phyloP scores from a whole-genome alignment of 2,329 filamentous ascomycete species.

The Verticillium dahliae region DNA sequence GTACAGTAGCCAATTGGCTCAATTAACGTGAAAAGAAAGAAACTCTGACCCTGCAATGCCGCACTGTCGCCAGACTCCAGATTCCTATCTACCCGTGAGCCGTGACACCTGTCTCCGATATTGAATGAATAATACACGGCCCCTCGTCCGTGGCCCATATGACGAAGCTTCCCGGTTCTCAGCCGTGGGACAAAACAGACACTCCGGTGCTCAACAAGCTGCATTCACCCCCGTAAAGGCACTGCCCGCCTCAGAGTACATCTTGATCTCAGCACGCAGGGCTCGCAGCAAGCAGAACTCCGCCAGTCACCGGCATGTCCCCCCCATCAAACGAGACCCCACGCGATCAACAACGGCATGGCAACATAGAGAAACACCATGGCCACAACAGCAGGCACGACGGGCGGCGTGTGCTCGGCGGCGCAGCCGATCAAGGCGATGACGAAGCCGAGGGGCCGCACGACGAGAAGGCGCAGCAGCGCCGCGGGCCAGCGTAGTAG shows the following conservation, averaged over 20 bases:
- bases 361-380: conserved; percentile 1
- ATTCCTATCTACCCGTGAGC: background rate
- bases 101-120: too few species aligned
- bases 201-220: too few species aligned
- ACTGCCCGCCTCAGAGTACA: too few species aligned
- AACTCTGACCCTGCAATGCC: background rate
- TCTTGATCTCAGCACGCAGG: too few species aligned
- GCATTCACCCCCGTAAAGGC: too few species aligned
- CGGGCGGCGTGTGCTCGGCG: background rate
- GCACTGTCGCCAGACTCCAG: background rate
- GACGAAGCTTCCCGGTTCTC: too few species aligned
- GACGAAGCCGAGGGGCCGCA: background rate
- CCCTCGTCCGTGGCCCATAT: too few species aligned
- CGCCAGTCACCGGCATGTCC: too few species aligned
- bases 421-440: background rate
- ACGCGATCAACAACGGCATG: background rate
- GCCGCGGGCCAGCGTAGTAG: background rate
- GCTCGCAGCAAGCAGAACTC: too few species aligned
- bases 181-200: too few species aligned
- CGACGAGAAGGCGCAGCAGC: background rate
- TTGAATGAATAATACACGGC: too few species aligned
- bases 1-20: background rate
- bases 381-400: background rate
- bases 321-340: background rate
- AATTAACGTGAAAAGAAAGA: background rate